Conservation (phyloP, 2,329 filamentous ascomycete species). For the Hymenoscyphus linearis region DNA sequence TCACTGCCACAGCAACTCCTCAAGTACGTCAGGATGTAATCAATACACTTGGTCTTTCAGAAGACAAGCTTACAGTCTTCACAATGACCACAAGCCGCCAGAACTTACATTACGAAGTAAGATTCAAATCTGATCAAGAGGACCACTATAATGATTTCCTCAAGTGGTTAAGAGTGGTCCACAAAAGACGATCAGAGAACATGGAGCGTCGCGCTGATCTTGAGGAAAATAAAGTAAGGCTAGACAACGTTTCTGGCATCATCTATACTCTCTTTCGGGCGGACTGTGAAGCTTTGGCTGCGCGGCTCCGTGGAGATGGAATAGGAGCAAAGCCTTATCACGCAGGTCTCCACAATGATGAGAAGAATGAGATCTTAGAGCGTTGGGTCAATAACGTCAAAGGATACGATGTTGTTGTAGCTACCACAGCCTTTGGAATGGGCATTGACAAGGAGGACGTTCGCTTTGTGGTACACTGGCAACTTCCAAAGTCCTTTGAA, state of each 20-base stretch:
- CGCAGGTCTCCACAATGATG: slow-evolving; percentile 59
- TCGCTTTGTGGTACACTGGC: slow-evolving; percentile 92
- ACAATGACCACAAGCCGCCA: slow-evolving; percentile 77
- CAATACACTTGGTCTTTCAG: slow-evolving; percentile 62
- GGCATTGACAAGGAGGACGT: slow-evolving; percentile 95
- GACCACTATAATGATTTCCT: slow-evolving; percentile 71
- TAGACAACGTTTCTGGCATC: slow-evolving; percentile 66
- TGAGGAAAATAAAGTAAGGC: slow-evolving; percentile 44
- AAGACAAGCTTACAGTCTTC: slow-evolving; percentile 63
- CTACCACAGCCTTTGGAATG: slow-evolving; percentile 96
- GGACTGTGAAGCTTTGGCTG: slow-evolving; percentile 68
- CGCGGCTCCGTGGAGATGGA: slow-evolving; percentile 59
- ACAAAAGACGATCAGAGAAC: slow-evolving; percentile 59
- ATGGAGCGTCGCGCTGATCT: slow-evolving; percentile 54
- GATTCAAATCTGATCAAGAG: slow-evolving; percentile 72
- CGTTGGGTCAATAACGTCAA: slow-evolving; percentile 68
- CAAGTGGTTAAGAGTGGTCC: slow-evolving; percentile 68
- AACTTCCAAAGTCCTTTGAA: slow-evolving; percentile 88
- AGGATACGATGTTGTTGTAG: slow-evolving; percentile 87
- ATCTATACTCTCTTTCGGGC: slow-evolving; percentile 73
- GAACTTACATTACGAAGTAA: slow-evolving; percentile 87
- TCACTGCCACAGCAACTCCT: slow-evolving; percentile 84
- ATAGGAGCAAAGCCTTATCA: slow-evolving; percentile 72
- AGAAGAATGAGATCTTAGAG: slow-evolving; percentile 65
- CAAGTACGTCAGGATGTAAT: slow-evolving; percentile 81